Conservation (phyloP, 371 early-diverging fungal species). For the Amoeboaphelidium occidentale region DNA sequence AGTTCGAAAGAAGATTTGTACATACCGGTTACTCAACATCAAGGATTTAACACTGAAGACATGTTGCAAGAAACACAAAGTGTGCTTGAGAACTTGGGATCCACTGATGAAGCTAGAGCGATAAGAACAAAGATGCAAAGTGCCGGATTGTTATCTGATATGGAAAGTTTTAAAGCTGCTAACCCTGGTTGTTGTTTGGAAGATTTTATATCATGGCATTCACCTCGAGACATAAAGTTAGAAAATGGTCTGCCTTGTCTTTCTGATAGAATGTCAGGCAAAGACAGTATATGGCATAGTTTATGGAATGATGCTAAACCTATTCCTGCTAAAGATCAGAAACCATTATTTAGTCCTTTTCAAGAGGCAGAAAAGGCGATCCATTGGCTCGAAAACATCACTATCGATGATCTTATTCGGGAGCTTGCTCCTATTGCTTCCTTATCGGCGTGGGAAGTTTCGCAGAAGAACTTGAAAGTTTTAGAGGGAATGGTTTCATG, state of each 20-base stretch:
- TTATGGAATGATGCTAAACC: no score
- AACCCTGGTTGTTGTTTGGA: constrained; percentile 48
- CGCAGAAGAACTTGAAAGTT: no score
- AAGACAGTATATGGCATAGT: no score
- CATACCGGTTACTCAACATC: constrained; percentile 19
- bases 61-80: constrained; percentile 54
- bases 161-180: constrained; percentile 63
- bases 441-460: no score
- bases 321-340: constrained; percentile 42
- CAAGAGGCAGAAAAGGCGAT: constrained; percentile 46
- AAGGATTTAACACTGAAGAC: constrained; percentile 69
- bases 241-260: no score
- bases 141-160: constrained; percentile 51
- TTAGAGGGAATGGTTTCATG: no score
- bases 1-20: no score
- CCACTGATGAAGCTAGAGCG: constrained; percentile 36
- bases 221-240: constrained; percentile 82
- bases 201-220: constrained; percentile 86
- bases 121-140: constrained; percentile 51
- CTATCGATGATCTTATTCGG: constrained; percentile 31
- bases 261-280: no score
- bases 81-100: constrained; percentile 46
- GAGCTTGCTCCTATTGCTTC: no score
- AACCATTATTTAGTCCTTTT: constrained; percentile 43
- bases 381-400: constrained; percentile 37